Conservation (phyloP, 2,329 filamentous ascomycete species). For the Arthrobotrys conoides region DNA sequence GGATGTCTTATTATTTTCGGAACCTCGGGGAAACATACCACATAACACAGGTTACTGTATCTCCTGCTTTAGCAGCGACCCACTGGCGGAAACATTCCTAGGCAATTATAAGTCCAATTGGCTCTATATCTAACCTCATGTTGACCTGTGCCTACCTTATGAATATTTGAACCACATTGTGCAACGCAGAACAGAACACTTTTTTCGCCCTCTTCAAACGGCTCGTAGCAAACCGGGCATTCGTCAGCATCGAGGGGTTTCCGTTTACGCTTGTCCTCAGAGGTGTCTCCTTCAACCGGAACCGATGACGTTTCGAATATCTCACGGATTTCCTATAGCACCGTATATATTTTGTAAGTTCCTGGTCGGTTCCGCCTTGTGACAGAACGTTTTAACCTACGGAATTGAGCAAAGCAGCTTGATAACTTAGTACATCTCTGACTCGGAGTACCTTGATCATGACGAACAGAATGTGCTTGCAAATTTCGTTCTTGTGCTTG, state of each 20-base stretch:
- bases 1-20: background rate
- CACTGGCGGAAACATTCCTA: constrained; percentile 63
- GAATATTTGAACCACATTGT: constrained; percentile 64
- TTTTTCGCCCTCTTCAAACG: constrained; percentile 66
- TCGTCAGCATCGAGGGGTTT: constrained; percentile 71
- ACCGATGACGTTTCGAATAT: constrained; percentile 73
- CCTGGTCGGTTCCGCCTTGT: background rate
- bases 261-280: constrained; percentile 65
- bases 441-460: constrained; percentile 75
- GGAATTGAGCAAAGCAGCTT: constrained; percentile 73
- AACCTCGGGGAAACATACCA: constrained; percentile 51
- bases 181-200: constrained; percentile 62
- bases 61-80: constrained; percentile 58
- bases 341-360: background rate
- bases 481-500: constrained; percentile 63
- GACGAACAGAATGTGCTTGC: constrained; percentile 77
- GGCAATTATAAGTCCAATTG: background rate
- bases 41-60: constrained; percentile 64
- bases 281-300: constrained; percentile 65
- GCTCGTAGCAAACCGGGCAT: constrained; percentile 74
- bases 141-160: constrained; percentile 40
- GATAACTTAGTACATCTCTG: constrained; percentile 73
- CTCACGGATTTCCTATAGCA: constrained; percentile 71
- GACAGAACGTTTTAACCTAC: constrained; percentile 40
- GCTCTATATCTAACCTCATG: background rate